Conservation (phyloP, 306 rosid species). For the Betula pendula region DNA sequence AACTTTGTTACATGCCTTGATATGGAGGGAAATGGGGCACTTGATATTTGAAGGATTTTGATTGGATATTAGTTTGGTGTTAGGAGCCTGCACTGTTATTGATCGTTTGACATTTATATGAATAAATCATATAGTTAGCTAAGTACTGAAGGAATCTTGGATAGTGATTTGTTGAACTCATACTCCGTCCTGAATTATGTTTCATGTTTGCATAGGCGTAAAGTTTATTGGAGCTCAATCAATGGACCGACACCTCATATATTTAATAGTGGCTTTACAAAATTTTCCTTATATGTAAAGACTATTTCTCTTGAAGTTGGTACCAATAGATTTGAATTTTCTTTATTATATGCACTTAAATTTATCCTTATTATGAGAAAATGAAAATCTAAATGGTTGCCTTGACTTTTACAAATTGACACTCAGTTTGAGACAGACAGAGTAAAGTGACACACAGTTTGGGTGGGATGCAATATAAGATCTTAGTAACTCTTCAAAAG, state of each 20-base stretch:
- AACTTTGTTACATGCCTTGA: not conserved
- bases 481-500: not conserved
- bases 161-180: too few relatives aligned
- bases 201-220: not conserved
- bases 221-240: not conserved
- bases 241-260: not conserved
- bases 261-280: too few relatives aligned
- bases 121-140: too few relatives aligned
- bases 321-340: not conserved
- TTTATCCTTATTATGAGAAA: not conserved
- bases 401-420: not conserved
- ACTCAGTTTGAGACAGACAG: not conserved
- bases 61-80: too few relatives aligned
- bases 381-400: too few relatives aligned
- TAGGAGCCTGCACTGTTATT: too few relatives aligned
- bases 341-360: too few relatives aligned
- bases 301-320: not conserved
- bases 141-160: too few relatives aligned
- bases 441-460: not conserved
- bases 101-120: too few relatives aligned
- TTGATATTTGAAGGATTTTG: not conserved
- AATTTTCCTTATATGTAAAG: not conserved
- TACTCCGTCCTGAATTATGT: not conserved
- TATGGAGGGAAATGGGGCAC: not conserved
- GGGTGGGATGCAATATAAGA: not conserved